Conservation (phyloP, 2,329 filamentous ascomycete species). For the Fusarium sp. region DNA sequence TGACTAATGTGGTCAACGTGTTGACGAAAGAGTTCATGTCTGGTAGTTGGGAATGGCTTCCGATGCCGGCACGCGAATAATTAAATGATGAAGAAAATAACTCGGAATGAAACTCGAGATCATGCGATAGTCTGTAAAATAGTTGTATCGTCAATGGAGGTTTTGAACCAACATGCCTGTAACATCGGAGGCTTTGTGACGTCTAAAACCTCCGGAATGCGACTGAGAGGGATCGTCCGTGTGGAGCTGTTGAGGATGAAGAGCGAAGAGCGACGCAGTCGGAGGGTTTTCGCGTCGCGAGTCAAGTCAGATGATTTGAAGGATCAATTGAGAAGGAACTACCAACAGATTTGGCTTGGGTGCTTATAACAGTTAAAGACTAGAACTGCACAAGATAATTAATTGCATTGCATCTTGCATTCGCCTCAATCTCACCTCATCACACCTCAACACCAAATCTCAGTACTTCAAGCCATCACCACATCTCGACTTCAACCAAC, state of each 20-base stretch:
- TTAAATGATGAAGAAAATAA: slow-evolving; percentile 13
- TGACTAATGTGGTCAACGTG: slow-evolving; percentile 18
- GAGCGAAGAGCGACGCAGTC: slow-evolving; percentile 4
- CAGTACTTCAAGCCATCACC: not conserved
- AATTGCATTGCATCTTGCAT: not conserved
- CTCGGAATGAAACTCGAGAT: slow-evolving; percentile 6
- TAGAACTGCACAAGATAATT: not conserved
- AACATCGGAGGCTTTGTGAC: slow-evolving; percentile 30
- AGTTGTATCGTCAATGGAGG: not conserved
- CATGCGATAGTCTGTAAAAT: slow-evolving; percentile 12
- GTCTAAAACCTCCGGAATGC: not conserved
- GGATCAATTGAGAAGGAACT: not conserved
- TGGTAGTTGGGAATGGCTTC: not conserved
- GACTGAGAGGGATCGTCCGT: slow-evolving; percentile 8
- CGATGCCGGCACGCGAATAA: not conserved
- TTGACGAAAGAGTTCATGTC: not conserved
- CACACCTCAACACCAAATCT: not conserved
- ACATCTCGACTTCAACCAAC: not conserved
- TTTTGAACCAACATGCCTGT: slow-evolving; percentile 1
- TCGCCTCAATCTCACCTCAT: not conserved
- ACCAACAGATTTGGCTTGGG: not conserved
- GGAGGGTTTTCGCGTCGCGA: slow-evolving; percentile 27
- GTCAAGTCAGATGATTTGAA: not conserved
- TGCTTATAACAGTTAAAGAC: not conserved
- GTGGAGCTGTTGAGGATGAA: slow-evolving; percentile 2